Conservation (phyloP, 1,139 yeast species). For the Candida albicans region DNA sequence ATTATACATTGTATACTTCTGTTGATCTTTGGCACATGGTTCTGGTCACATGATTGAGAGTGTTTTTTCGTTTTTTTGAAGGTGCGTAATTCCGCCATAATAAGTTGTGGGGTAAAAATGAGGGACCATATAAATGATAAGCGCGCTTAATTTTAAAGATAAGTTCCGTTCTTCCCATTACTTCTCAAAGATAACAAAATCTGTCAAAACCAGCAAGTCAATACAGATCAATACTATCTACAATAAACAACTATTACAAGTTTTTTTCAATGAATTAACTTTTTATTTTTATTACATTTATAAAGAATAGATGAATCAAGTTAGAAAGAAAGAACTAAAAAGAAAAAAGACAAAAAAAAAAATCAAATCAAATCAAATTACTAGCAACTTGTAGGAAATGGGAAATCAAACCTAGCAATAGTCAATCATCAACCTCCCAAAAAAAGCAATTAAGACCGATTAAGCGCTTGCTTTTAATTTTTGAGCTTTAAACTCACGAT, state of each 20-base stretch:
- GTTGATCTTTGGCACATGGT: background rate
- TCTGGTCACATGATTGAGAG: background rate
- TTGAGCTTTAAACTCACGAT: conserved; percentile 6
- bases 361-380: background rate
- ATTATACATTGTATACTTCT: background rate
- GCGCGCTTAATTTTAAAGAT: background rate
- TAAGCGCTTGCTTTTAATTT: background rate
- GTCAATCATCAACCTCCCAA: background rate
- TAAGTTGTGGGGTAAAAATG: conserved; percentile 6
- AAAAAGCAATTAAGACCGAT: no score
- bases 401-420: background rate
- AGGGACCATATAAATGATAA: background rate
- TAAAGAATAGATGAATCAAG: background rate
- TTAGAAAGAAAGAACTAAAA: no score
- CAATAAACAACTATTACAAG: no score
- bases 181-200: no score
- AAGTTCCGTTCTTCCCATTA: no score
- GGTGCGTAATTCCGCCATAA: background rate
- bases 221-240: no score
- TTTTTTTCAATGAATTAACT: background rate
- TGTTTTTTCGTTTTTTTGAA: background rate
- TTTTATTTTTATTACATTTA: background rate
- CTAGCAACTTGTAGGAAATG: background rate
- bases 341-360: no score
- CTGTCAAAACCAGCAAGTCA: no score